phyloP scores from a whole-genome alignment of 148 eudicot genomes.

The Fagopyrum esculentum region DNA sequence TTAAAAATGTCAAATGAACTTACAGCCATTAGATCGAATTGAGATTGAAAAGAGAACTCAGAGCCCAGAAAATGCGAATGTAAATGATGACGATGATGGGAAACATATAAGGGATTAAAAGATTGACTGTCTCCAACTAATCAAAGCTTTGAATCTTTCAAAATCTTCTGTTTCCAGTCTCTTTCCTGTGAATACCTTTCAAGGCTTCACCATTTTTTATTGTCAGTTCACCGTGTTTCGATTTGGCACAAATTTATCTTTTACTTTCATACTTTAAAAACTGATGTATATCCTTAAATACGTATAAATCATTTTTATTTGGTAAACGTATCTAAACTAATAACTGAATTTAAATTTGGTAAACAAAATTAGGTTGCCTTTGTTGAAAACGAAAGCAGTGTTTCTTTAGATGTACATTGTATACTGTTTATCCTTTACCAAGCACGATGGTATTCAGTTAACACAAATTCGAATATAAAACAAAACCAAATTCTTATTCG shows the following conservation, averaged over 20 bases:
- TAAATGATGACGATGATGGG: neutral
- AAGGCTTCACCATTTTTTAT: neutral
- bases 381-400: too few species aligned
- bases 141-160: neutral
- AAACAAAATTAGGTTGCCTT: too few species aligned
- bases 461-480: too few species aligned
- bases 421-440: too few species aligned
- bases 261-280: too few species aligned
- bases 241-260: neutral
- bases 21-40: neutral
- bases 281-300: too few species aligned
- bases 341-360: too few species aligned
- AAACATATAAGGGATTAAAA: neutral
- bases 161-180: neutral
- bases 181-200: neutral
- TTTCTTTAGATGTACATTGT: too few species aligned
- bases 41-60: neutral
- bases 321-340: too few species aligned
- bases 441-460: neutral
- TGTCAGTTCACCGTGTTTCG: conserved; percentile 3
- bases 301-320: too few species aligned
- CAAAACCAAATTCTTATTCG: neutral
- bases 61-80: neutral
- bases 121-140: neutral
- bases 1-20: neutral